phyloP scores from a whole-genome alignment of 768 basidiomycete species.

The Sarcomyxa edulis region DNA sequence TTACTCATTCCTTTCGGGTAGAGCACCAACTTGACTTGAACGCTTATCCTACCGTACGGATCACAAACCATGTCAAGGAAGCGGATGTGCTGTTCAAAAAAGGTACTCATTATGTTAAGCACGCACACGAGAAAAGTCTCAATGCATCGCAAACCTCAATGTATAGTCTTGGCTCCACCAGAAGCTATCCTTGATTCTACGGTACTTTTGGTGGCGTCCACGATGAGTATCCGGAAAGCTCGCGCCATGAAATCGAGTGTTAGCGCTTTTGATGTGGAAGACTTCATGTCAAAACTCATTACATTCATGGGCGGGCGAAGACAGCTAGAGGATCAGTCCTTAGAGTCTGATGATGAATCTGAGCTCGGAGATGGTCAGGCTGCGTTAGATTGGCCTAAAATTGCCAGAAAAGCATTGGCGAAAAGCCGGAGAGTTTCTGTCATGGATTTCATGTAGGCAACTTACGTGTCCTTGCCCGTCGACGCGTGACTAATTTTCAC shows the following conservation, averaged over 20 bases:
- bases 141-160: background rate
- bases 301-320: slow-evolving; percentile 72
- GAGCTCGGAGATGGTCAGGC: slow-evolving; percentile 41
- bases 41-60: slow-evolving; percentile 50
- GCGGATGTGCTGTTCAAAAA: slow-evolving; percentile 62
- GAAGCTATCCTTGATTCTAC: slow-evolving; percentile 90
- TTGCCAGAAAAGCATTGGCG: slow-evolving; percentile 82
- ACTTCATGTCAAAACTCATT: slow-evolving; percentile 75
- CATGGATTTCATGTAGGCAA: slow-evolving; percentile 81
- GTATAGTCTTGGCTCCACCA: slow-evolving; percentile 67
- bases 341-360: slow-evolving; percentile 48
- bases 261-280: slow-evolving; percentile 88
- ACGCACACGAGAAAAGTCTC: background rate
- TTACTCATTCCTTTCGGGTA: slow-evolving; percentile 9
- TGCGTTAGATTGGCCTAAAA: slow-evolving; percentile 74
- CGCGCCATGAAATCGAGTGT: slow-evolving; percentile 85
- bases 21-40: slow-evolving; percentile 47
- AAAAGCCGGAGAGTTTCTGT: slow-evolving; percentile 76
- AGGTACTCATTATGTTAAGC: slow-evolving; percentile 30
- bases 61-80: slow-evolving; percentile 48
- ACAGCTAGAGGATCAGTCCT: slow-evolving; percentile 32
- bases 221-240: slow-evolving; percentile 79
- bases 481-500: slow-evolving; percentile 9
- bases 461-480: background rate
- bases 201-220: slow-evolving; percentile 71